These are phyloP conservation scores for Alectoria sarmentosa DNA, from an alignment of 495 filamentous ascomycete species.

Conservation along the genomic window DNA sequence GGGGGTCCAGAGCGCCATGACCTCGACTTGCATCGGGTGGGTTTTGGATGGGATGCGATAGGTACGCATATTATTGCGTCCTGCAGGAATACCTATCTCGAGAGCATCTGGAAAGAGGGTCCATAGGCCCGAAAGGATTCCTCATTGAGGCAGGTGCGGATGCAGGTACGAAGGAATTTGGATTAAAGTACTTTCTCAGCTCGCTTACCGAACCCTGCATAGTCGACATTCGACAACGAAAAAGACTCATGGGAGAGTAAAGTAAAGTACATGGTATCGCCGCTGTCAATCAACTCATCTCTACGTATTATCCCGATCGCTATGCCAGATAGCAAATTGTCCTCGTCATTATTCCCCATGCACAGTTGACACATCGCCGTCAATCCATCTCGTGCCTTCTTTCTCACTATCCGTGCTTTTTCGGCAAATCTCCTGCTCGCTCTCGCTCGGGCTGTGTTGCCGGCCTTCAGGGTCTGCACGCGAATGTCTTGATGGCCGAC, in stretches of 20 bases:
- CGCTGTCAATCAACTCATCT: neutral
- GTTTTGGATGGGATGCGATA: neutral
- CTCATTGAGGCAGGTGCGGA: neutral
- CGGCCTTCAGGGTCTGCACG: slow-evolving; percentile 21
- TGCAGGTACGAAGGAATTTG: neutral
- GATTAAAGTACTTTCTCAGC: neutral
- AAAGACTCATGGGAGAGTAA: neutral
- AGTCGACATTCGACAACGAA: no score
- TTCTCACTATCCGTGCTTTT: slow-evolving; percentile 25
- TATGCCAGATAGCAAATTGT: neutral
- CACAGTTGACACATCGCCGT: slow-evolving; percentile 10
- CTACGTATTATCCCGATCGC: neutral
- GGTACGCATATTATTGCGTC: neutral
- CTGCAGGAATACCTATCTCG: no score
- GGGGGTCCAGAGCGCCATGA: neutral
- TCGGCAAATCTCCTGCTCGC: slow-evolving; percentile 24
- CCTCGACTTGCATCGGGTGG: neutral
- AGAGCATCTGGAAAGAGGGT: no score
- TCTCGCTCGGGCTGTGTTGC: slow-evolving; percentile 25
- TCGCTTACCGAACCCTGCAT: slow-evolving; percentile 6
- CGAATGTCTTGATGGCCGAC: slow-evolving; percentile 12
- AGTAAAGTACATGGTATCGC: slow-evolving; percentile 3
- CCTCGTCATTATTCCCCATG: neutral
- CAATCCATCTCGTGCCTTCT: slow-evolving; percentile 26
- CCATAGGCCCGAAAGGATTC: neutral